A percentile compares a stretch with the other conserved stretches of the same genome.
Conservation (phyloP, 2,329 filamentous ascomycete genomes). For the Fusarium sp. region DNA sequence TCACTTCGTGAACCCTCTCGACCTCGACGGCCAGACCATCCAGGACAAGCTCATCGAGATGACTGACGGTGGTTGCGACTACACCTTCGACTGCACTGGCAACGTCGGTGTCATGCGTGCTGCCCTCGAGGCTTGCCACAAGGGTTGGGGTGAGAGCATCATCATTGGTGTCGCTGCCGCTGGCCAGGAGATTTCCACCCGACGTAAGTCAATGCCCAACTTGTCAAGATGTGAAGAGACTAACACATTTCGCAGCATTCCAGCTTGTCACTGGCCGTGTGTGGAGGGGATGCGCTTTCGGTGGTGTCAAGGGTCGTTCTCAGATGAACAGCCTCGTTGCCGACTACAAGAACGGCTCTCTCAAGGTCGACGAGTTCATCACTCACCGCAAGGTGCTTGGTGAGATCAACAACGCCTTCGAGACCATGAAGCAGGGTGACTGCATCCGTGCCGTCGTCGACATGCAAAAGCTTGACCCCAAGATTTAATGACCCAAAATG, state of each 20-base stretch:
- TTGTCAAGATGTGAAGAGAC: slow-evolving; percentile 7
- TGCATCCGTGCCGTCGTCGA: slow-evolving; percentile 95
- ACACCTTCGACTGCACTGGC: slow-evolving; percentile 99
- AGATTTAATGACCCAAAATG: slow-evolving; percentile 41
- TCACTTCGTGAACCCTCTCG: slow-evolving; percentile 93
- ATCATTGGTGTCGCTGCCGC: slow-evolving; percentile 97
- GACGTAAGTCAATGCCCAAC: slow-evolving; percentile 72
- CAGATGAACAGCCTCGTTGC: slow-evolving; percentile 88
- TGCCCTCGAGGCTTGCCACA: slow-evolving; percentile 97
- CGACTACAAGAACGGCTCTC: slow-evolving; percentile 88
- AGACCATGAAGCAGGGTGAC: slow-evolving; percentile 94
- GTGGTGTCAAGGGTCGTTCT: slow-evolving; percentile 95
- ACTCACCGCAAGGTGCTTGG: slow-evolving; percentile 88
- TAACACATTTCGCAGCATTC: slow-evolving; percentile 74
- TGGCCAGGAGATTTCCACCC: slow-evolving; percentile 92
- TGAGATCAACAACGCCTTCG: slow-evolving; percentile 90
- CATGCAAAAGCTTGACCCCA: slow-evolving; percentile 56
- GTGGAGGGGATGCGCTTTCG: slow-evolving; percentile 98
- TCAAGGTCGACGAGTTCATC: slow-evolving; percentile 99
- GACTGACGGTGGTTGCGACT: slow-evolving; percentile 98
- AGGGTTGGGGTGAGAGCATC: slow-evolving; percentile 98
- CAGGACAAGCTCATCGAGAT: slow-evolving; percentile 95
- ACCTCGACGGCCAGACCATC: slow-evolving; percentile 81
- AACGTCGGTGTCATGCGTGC: slow-evolving; percentile 96
- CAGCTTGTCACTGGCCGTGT: slow-evolving; percentile 97